Percentiles rank a stretch among this genome's conserved stretches.
These are phyloP conservation scores for Pneumocystis jirovecii DNA, from an alignment of 1,139 yeast species.

Conservation along the genomic window DNA sequence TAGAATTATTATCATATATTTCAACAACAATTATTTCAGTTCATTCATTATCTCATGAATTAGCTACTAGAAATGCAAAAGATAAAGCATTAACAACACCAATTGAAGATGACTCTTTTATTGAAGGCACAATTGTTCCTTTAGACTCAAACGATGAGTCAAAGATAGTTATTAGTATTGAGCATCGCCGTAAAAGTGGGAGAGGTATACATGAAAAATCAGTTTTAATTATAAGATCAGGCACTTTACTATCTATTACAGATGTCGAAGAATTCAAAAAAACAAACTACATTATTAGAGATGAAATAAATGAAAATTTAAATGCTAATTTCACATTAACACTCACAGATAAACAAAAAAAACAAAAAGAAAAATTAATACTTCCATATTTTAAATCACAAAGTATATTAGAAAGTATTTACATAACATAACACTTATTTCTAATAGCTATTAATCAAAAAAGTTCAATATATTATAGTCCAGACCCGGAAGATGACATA, in stretches of 20 bases:
- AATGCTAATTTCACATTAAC: background rate
- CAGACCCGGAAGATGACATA: constrained; percentile 1
- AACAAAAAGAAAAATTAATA: background rate
- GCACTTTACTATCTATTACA: background rate
- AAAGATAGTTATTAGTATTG: background rate
- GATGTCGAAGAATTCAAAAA: background rate
- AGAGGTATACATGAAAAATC: background rate
- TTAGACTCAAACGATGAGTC: background rate
- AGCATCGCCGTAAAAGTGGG: background rate
- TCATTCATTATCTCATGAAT: background rate
- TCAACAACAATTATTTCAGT: background rate
- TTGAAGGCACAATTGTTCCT: background rate
- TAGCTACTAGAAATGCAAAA: background rate
- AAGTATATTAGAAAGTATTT: background rate
- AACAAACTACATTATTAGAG: background rate
- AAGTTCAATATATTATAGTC: background rate
- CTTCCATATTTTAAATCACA: constrained; percentile 1
- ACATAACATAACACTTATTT: background rate
- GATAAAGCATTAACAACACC: background rate
- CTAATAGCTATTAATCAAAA: background rate
- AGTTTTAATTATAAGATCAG: background rate
- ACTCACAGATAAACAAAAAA: background rate
- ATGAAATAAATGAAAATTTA: background rate
- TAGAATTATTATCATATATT: background rate
- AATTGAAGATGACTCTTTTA: background rate